phyloP scores from a whole-genome alignment of 192 early-diverging fungal species.

The Neocallimastix lanati region DNA sequence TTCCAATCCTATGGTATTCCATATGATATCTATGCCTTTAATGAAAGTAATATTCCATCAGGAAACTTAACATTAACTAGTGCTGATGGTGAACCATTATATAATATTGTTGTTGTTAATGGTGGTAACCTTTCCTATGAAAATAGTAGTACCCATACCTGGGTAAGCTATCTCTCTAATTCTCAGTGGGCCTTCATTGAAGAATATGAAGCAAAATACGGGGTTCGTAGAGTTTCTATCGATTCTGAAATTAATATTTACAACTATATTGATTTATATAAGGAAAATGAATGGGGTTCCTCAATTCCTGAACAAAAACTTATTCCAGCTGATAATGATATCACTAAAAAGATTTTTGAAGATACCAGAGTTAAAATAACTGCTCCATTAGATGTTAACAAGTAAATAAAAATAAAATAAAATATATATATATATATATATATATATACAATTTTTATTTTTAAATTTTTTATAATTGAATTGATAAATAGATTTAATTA shows the following conservation, averaged over 20 bases:
- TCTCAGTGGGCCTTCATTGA: not conserved
- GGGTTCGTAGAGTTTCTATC: not conserved
- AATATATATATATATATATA: too few relatives aligned
- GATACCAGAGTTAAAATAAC: not conserved
- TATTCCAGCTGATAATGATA: not conserved
- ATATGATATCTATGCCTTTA: not conserved
- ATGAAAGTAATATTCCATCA: not conserved
- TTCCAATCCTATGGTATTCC: not conserved
- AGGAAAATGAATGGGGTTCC: not conserved
- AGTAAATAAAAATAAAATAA: too few relatives aligned
- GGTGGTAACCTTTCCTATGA: too few relatives aligned
- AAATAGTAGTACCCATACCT: not conserved
- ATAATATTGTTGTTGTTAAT: not conserved
- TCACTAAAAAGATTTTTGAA: not conserved
- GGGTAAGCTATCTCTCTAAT: not conserved
- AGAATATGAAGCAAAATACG: not conserved
- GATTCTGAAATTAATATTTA: not conserved
- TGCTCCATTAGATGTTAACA: not conserved
- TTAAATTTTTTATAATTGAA: too few relatives aligned
- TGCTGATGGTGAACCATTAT: not conserved
- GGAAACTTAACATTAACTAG: not conserved
- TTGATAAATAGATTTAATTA: too few relatives aligned
- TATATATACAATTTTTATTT: too few relatives aligned
- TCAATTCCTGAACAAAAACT: not conserved
- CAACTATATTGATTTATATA: not conserved